Evolutionary conservation across 768 basidiomycete genomes (phyloP).

Genomic region (Amanita subjunquillea): DNA sequence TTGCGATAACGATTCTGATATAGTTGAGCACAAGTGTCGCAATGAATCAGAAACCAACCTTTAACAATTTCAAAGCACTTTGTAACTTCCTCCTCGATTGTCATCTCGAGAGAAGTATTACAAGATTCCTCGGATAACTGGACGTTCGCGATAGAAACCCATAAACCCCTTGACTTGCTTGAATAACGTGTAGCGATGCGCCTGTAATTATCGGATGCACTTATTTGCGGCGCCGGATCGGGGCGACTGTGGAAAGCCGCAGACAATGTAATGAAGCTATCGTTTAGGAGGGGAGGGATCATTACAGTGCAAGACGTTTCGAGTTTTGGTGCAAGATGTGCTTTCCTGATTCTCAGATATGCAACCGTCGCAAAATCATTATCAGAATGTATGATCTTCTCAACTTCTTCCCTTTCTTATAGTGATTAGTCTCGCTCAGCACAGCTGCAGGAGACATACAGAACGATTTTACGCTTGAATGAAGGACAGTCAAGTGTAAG

Average conservation of each 20-base stretch:
- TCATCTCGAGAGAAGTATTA: constrained; percentile 13
- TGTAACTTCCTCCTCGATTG: constrained; percentile 63
- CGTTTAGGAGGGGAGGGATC: constrained; percentile 47
- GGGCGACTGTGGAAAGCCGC: background rate
- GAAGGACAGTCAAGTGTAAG: constrained; percentile 84
- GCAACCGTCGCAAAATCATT: constrained; percentile 86
- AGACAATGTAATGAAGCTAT: constrained; percentile 20
- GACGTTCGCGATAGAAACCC: constrained; percentile 63
- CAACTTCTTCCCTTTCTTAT: constrained; percentile 48
- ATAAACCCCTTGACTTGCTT: constrained; percentile 30
- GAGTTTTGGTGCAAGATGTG: constrained; percentile 49
- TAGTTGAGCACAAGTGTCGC: background rate
- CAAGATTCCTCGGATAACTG: constrained; percentile 13
- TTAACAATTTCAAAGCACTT: constrained; percentile 55
- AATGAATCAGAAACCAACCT: constrained; percentile 21
- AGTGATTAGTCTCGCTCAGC: constrained; percentile 2
- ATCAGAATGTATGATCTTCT: constrained; percentile 70
- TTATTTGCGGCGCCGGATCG: background rate
- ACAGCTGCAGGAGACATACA: constrained; percentile 34
- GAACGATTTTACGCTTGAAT: constrained; percentile 65
- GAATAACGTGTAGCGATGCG: background rate
- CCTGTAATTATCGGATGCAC: constrained; percentile 4
- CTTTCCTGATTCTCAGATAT: constrained; percentile 71
- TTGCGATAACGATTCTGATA: constrained; percentile 39
- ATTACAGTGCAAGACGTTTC: constrained; percentile 11